Conservation (phyloP, 2,329 filamentous ascomycete species). For the Cadophora sp. region DNA sequence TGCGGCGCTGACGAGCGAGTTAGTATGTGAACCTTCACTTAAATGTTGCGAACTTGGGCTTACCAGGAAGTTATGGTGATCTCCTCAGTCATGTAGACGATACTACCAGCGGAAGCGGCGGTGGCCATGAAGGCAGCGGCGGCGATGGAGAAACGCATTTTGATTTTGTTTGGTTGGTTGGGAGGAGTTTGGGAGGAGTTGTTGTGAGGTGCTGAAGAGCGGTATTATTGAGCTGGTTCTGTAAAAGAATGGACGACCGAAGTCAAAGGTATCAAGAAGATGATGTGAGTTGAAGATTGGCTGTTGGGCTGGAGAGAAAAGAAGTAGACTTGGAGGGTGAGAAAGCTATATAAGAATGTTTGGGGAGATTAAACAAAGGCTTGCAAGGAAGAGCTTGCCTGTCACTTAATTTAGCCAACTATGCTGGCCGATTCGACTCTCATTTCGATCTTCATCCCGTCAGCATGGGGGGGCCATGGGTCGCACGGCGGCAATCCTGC, state of each 20-base stretch:
- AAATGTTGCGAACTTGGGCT: background rate
- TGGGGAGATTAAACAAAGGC: conserved; percentile 31
- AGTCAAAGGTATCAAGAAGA: conserved; percentile 39
- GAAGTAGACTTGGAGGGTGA: conserved; percentile 17
- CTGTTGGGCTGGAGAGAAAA: conserved; percentile 37
- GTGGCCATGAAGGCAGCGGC: conserved; percentile 45
- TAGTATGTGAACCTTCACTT: background rate
- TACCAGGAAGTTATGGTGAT: conserved; percentile 57
- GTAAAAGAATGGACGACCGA: conserved; percentile 44
- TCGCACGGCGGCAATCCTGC: conserved; percentile 27
- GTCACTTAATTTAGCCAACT: conserved; percentile 24
- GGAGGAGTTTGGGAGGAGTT: conserved; percentile 25
- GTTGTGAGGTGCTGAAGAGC: conserved; percentile 35
- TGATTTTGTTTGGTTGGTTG: conserved; percentile 37
- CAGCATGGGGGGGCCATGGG: conserved; percentile 8
- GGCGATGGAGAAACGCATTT: conserved; percentile 47
- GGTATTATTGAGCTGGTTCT: conserved; percentile 31
- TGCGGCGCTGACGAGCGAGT: conserved; percentile 45
- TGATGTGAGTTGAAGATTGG: conserved; percentile 37
- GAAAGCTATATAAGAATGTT: conserved; percentile 32
- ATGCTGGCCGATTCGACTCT: background rate
- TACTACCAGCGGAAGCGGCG: conserved; percentile 41
- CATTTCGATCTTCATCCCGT: conserved; percentile 16
- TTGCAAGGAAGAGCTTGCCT: conserved; percentile 18
- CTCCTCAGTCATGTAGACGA: conserved; percentile 56